Base-by-base conservation (phyloP, 371 early-diverging fungal genomes). In the Funneliformis caledonium region DNA sequence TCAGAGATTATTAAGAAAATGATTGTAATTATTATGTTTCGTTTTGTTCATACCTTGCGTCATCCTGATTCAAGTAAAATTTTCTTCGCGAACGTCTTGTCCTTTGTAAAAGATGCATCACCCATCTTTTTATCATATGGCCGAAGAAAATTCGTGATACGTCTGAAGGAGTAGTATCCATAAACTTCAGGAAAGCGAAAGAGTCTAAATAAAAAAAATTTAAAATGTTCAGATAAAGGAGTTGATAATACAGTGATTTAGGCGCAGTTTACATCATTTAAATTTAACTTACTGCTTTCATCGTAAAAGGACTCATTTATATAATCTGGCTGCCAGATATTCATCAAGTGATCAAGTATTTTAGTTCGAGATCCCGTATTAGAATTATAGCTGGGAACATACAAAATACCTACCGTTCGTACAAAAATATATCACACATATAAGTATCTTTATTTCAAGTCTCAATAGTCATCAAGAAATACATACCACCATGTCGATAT, bases 141-240 rank as follows among this genome's bases (percentile, higher is more conserved):
- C 89, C 83, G 19, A 83, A 85, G 72, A 89, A 91, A 26, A 89
- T 76, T n/a, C 87, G 83, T 65, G 87, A 87, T 19, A 90, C 91
- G 60, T 91, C 86, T 8, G 86, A 81, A 0, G 92, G 87, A 1
- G 89, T 88, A 19, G 87, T 88, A 79, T 91, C 91, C 31, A 87
- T 82, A 80, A 94, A 90, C 10, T 92, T 91, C 26, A 92, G 81
- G 81, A 94, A 92, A 6, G 92, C 89, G 81, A 92, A 90, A 33
- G 90, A 83, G 42, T 86, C 81, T 68, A 42, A 31, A 67, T 85
- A 85, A 72, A 16, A 76, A 61, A 76, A 0, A 22, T 2, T 70
- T 70, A 70, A 70, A 70, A 26, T 8, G 16, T 42, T 47, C 3
- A 5, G 47, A 22, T n/a, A 47, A 68, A 68, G 22, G 12, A 48